Percentiles rank a stretch among this genome's conserved stretches.
Evolutionary conservation across 2,329 filamentous ascomycete species (phyloP).

Genomic region (Talaromyces marneffei): DNA sequence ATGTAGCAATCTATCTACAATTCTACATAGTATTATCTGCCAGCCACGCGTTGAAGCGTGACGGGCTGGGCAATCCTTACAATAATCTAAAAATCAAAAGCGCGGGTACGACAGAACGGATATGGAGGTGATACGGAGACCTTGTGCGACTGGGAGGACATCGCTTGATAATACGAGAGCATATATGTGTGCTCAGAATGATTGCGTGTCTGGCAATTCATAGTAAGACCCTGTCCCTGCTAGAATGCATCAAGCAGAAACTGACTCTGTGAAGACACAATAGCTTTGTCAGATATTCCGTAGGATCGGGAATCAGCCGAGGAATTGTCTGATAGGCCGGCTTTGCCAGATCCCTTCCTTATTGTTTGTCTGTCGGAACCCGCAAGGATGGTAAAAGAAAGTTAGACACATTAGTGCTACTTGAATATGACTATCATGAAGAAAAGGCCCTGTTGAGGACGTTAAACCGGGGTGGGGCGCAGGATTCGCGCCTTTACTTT

Average conservation of each 20-base stretch:
- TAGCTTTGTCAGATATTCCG: background rate
- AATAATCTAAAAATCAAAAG: background rate
- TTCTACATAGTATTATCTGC: too few relatives aligned
- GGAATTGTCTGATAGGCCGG: background rate
- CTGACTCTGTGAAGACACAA: background rate
- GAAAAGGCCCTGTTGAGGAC: background rate
- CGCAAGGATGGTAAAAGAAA: background rate
- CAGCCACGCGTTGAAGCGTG: background rate
- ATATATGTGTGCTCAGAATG: background rate
- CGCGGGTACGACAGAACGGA: background rate
- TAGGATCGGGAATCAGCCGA: background rate
- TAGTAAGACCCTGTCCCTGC: background rate
- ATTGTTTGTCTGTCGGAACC: slow-evolving; percentile 2
- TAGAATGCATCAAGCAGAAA: background rate
- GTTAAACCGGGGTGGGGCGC: background rate
- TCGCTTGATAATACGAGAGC: background rate
- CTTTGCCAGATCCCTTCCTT: background rate
- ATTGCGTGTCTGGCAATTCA: too few relatives aligned
- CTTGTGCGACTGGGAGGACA: background rate
- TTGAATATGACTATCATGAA: background rate
- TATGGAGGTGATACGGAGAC: background rate
- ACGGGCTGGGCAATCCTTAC: background rate
- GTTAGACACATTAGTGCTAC: background rate
- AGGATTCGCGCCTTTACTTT: background rate
- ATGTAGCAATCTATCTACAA: background rate